Evolutionary conservation across 495 filamentous ascomycete species (phyloP), one percentile per base, ranked within the genome.

Genomic region (Cladorrhinum samala): DNA sequence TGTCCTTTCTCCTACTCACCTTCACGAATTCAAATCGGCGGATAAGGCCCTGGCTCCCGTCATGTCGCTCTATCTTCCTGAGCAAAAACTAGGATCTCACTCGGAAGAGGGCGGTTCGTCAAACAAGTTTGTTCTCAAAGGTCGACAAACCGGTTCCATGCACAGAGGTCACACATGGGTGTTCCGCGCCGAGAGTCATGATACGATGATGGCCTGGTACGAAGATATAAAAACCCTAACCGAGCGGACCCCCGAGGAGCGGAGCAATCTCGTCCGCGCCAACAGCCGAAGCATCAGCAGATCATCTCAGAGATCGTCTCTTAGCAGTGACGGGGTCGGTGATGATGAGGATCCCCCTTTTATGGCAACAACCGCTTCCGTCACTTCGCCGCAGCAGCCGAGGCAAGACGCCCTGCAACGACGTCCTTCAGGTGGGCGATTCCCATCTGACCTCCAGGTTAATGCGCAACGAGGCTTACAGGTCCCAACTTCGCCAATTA

Each of bases 51-150:
- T 76, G 51, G 73, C 73, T 27, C 93, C 93, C 2, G 81, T 97
- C 67, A 96, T 98, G 93, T 96, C 93, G 21, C 76, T 98, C 37
- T 93, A 90, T 66, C 83, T 98, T 3, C 87, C 87, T 2, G 93
- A 96, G 54, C 93, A 96, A 64, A 95, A 94, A 61, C 82, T 97
- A 24, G 94, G 93, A 36, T 94, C 91, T 9, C 88, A 93, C 64
- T 96, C 93, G 9, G 77, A 85, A 47, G 82, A 86, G 38, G 84
- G 84, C 36, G 89, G 88, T 11, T 86, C 86, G 18, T 95, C 90
- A n/a, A 92, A 96, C 74, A 98, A 98, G 63, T 98, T 97, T 65
- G 87, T 96, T 71, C 80, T 98, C 44, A 97, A 96, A 70, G 93
- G 92, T 39, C 86, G 91, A 47, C 92, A 98, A 69, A 93, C 88